Base-by-base conservation (phyloP, 192 early-diverging fungal species). In the Backusella mclennaniae region DNA sequence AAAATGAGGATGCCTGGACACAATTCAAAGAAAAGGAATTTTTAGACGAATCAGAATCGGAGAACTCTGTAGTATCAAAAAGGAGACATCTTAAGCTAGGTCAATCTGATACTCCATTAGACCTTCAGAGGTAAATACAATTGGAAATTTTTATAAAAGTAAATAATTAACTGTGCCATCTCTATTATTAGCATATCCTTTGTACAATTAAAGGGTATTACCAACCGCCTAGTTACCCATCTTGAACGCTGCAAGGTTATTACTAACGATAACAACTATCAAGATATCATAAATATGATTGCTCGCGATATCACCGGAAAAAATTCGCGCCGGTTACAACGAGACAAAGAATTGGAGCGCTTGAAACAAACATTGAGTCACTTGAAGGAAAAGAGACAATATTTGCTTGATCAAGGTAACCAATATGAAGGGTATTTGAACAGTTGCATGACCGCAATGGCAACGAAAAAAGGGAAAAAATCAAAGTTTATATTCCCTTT, bases 221-320 rank as follows among this genome's bases (percentile, higher is more conserved):
- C 96, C 8, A 87, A 95, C 14, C 90, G 94, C 77, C 88, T 92
- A 26, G 94, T 98, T 87, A 87, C 92, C 11, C 89, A 91, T 59
- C 87, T 99, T n/a, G 98, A 98, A 77, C 84, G 84, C 6, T 92
- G 90, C 63, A 89, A 91, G 19, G 84, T 89, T 75, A 90, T 97
- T 31, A 84, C 80, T 0, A 87, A 90, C 41, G 77, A 80, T 70
- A 93, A 97, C 79, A 87, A 90, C 29, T 98, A 98, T 85, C 97
- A 98, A 83, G 93, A 93, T 67, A 92, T 99, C 89, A 87, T 99
- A 46, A 97, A 97, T 76, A 86, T 91, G 29, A 97, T 99, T 82
- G 98, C 95, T 1, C 85, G 90, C 53, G 97, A 99, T 79, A 96
- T 99, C 83, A 86, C 94, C 33, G 97, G 93, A 67, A 98, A 98